Percentiles rank a stretch among this genome's conserved stretches.
Conservation (phyloP, 1,284 basidiomycete genomes). For the Cronartium quercuum region DNA sequence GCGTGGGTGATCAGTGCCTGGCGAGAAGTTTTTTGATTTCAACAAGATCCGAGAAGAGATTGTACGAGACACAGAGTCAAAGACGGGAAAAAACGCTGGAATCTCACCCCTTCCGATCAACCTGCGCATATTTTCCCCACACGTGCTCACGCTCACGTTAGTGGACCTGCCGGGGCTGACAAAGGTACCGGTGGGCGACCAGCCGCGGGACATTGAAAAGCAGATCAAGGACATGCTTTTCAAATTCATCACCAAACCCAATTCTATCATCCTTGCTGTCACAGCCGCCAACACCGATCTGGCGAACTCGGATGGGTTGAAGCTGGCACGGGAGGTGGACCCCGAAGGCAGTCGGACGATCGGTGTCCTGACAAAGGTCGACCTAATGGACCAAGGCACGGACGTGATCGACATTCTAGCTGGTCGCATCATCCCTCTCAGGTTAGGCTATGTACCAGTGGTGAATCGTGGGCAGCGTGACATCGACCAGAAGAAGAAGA, state of each 20-base stretch:
- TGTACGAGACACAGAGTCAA: slow-evolving; percentile 89
- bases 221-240: slow-evolving; percentile 95
- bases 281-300: slow-evolving; percentile 93
- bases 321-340: slow-evolving; percentile 92
- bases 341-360: slow-evolving; percentile 91
- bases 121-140: slow-evolving; percentile 89
- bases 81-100: slow-evolving; percentile 92
- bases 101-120: slow-evolving; percentile 96
- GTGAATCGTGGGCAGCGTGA: slow-evolving; percentile 95
- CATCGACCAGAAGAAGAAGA: slow-evolving; percentile 81
- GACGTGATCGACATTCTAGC: slow-evolving; percentile 98
- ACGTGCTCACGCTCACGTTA: slow-evolving; percentile 90
- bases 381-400: slow-evolving; percentile 94
- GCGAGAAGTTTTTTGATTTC: slow-evolving; percentile 97
- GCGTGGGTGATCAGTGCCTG: slow-evolving; percentile 57
- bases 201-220: slow-evolving; percentile 94
- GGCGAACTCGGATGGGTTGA: slow-evolving; percentile 96
- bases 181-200: slow-evolving; percentile 90
- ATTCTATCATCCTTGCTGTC: slow-evolving; percentile 77
- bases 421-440: slow-evolving; percentile 84
- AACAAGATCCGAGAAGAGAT: slow-evolving; percentile 94
- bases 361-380: slow-evolving; percentile 95
- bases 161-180: slow-evolving; percentile 96
- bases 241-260: slow-evolving; percentile 89
- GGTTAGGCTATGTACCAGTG: slow-evolving; percentile 93